Conservation (phyloP, 1,284 basidiomycete species). For the Exobasidium cylindrosporum region DNA sequence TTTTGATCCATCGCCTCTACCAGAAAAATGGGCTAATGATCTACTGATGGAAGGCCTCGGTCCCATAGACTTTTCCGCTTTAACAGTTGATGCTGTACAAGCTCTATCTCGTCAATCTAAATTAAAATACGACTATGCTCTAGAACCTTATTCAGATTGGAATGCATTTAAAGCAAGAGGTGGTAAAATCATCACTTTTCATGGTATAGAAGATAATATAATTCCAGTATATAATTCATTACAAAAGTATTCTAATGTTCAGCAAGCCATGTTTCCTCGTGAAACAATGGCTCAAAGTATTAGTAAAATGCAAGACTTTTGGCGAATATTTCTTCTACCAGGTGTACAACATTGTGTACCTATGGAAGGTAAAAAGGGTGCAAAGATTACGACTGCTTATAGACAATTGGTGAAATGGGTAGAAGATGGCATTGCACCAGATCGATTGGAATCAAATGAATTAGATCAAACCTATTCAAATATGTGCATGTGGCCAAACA, state of each 20-base stretch:
- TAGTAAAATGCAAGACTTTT: constrained; percentile 27
- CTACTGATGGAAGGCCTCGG: not conserved
- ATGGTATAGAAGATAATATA: constrained; percentile 53
- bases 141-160: not conserved
- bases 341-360: constrained; percentile 58
- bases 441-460: not conserved
- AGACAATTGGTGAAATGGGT: constrained; percentile 58
- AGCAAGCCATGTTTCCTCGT: constrained; percentile 20
- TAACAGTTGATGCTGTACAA: not conserved
- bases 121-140: not conserved
- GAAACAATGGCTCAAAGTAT: constrained; percentile 30
- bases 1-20: not conserved
- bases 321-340: constrained; percentile 58
- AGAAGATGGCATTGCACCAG: constrained; percentile 56
- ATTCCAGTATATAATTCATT: constrained; percentile 56
- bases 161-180: constrained; percentile 8
- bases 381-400: constrained; percentile 55
- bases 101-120: not conserved
- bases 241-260: constrained; percentile 55
- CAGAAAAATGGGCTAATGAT: not conserved
- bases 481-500: not conserved
- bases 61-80: not conserved
- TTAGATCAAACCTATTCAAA: not conserved
- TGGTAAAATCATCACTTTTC: constrained; percentile 55
- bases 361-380: constrained; percentile 30